These are phyloP conservation scores for Capsicum baccatum DNA, from an alignment of 257 asterid genomes.

Conservation along the genomic window DNA sequence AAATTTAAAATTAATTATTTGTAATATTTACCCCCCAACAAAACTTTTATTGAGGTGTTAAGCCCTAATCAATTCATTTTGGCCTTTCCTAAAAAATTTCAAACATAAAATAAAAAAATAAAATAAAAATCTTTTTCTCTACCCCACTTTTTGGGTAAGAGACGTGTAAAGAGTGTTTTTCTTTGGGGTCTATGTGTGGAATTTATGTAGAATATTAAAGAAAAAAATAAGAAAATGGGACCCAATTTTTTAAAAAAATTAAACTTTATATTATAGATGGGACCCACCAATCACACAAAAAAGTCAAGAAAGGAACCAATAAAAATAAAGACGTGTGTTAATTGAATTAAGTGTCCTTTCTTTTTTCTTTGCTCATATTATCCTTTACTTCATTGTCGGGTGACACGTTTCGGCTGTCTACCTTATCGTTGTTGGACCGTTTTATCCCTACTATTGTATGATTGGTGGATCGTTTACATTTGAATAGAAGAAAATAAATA, in stretches of 20 bases:
- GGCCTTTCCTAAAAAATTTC: not conserved
- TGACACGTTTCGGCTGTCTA: constrained; percentile 56
- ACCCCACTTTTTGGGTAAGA: constrained; percentile 32
- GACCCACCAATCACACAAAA: constrained; percentile 40
- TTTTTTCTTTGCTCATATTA: constrained; percentile 40
- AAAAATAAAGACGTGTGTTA: constrained; percentile 58
- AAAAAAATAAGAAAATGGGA: not conserved
- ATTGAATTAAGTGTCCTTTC: constrained; percentile 51
- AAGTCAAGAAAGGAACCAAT: constrained; percentile 72
- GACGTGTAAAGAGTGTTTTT: constrained; percentile 54
- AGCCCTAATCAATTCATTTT: constrained; percentile 46
- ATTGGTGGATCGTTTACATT: not conserved
- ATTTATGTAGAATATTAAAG: not conserved
- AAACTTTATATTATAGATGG: constrained; percentile 16
- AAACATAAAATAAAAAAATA: not conserved
- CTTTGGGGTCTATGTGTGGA: constrained; percentile 41
- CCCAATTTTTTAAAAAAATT: not conserved
- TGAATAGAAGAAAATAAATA: not conserved
- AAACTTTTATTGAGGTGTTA: not conserved
- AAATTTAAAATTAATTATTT: too few relatives aligned
- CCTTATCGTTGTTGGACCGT: constrained; percentile 9
- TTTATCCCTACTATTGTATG: not conserved
- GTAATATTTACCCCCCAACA: not conserved
- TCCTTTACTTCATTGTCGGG: constrained; percentile 66
- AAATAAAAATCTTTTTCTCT: constrained; percentile 41